Base-by-base conservation (phyloP, 1,139 yeast genomes). In the Pichia sp. region DNA sequence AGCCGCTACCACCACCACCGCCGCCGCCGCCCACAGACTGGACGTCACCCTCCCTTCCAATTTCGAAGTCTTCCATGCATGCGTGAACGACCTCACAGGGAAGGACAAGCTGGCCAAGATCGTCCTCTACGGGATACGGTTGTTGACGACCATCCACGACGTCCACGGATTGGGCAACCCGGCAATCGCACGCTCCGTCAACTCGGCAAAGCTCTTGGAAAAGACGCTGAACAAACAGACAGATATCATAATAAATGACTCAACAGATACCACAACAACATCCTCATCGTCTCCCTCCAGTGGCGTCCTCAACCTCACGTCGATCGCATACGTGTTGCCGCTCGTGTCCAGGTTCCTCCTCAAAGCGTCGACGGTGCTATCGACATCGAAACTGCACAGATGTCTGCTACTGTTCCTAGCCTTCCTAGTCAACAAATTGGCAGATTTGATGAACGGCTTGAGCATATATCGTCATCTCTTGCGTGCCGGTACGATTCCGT, bases 401-500 rank as follows among this genome's bases (percentile, higher is more conserved):
- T 9, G 22, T 15, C 18, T 44, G 4, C 19, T 44, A 2, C 6
- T 49, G 4, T 9, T 48, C 2, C 24, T 50, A 20, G 41, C 53
- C 10, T 46, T 34, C 14, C 73, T 66, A 57, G 73, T 65, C 53
- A 67, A 57, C 57, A 75, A 65, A 60, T 71, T 66, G 40, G 62
- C 61, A 11, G 81, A 77, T 3, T 63, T 81, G 50, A 76, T 79
- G 11, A 65, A 65, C 18, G 81, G 80, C 24, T 66, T 85, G 40
- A 73, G 82, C 7, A 69, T 76, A 32, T 85, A 81, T 62, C 73
- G 94, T 63, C 90, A 83, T 59, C 73, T 82, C 51, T 67, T 85
- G 52, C 71, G 94, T 57, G 83, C 84, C 54, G 93, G 93, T 38
- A 80, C 82, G 46, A 74, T 87, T 14, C 90, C 90, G 2, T 81